Conservation (phyloP, 768 basidiomycete species). For the Mycena latifolia region DNA sequence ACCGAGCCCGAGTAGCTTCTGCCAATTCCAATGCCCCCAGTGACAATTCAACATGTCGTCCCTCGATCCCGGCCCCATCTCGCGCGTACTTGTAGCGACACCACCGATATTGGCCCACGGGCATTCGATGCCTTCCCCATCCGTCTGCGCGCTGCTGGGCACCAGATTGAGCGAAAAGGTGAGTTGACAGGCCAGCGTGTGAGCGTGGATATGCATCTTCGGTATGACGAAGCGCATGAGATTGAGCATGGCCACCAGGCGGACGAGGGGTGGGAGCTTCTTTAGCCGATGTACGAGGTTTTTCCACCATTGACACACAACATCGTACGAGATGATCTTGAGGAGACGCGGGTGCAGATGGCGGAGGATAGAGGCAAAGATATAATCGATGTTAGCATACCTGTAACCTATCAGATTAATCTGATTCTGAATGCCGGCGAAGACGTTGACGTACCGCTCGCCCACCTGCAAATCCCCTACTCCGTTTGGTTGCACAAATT, state of each 20-base stretch:
- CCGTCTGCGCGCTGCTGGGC: conserved; percentile 12
- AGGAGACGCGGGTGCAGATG: too few relatives aligned
- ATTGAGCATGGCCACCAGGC: not conserved
- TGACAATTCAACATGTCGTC: conserved; percentile 44
- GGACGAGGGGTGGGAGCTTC: not conserved
- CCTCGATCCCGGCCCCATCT: conserved; percentile 48
- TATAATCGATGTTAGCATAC: too few relatives aligned
- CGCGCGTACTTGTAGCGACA: conserved; percentile 42
- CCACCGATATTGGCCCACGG: conserved; percentile 15
- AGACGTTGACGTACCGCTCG: conserved; percentile 12
- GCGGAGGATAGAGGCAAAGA: too few relatives aligned
- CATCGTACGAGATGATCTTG: too few relatives aligned
- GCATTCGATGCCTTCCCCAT: conserved; percentile 24
- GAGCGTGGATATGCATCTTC: too few relatives aligned
- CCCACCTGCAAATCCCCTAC: not conserved
- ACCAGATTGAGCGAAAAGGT: conserved; percentile 41
- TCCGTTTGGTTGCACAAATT: not conserved
- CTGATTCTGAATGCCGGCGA: conserved; percentile 15
- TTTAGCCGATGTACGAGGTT: too few relatives aligned
- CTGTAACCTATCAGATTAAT: not conserved
- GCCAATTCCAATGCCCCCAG: conserved; percentile 45
- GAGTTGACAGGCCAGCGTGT: conserved; percentile 30
- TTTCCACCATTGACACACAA: too few relatives aligned
- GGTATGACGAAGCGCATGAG: too few relatives aligned
- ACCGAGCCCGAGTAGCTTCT: conserved; percentile 42